Conservation (phyloP, 176 grass and related monocot species). For the Chrysopogon serrulatus region DNA sequence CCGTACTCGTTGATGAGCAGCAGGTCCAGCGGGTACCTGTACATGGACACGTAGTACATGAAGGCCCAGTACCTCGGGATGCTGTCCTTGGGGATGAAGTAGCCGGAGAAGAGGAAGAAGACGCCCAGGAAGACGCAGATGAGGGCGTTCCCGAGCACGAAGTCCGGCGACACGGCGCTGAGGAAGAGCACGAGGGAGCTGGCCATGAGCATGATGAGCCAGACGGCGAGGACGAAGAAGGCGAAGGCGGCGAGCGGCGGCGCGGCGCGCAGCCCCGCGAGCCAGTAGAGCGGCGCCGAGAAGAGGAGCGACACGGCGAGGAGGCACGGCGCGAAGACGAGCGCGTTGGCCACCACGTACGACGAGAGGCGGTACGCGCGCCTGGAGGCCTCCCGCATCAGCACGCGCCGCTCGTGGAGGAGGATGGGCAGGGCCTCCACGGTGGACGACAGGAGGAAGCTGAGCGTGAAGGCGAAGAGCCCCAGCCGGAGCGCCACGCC, state of each 20-base stretch:
- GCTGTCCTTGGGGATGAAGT: constrained; percentile 84
- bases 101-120: constrained; percentile 97
- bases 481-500: constrained; percentile 70
- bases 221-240: constrained; percentile 78
- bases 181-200: constrained; percentile 91
- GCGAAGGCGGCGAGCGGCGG: constrained; percentile 32
- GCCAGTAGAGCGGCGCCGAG: constrained; percentile 62
- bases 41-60: constrained; percentile 94
- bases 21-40: constrained; percentile 78
- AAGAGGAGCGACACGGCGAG: constrained; percentile 75
- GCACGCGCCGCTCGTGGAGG: constrained; percentile 79
- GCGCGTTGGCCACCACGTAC: constrained; percentile 66
- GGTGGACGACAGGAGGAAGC: constrained; percentile 94
- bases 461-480: constrained; percentile 90
- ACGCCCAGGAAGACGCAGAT: constrained; percentile 73
- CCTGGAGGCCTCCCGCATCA: constrained; percentile 78
- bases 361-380: constrained; percentile 77
- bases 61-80: constrained; percentile 89
- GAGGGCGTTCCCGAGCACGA: constrained; percentile 80
- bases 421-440: constrained; percentile 82
- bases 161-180: constrained; percentile 72
- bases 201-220: constrained; percentile 87
- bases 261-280: constrained; percentile 60
- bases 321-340: constrained; percentile 84
- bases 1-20: constrained; percentile 94